Base-by-base conservation (phyloP, 2,329 filamentous ascomycete species). In the Fusarium mangiferae region DNA sequence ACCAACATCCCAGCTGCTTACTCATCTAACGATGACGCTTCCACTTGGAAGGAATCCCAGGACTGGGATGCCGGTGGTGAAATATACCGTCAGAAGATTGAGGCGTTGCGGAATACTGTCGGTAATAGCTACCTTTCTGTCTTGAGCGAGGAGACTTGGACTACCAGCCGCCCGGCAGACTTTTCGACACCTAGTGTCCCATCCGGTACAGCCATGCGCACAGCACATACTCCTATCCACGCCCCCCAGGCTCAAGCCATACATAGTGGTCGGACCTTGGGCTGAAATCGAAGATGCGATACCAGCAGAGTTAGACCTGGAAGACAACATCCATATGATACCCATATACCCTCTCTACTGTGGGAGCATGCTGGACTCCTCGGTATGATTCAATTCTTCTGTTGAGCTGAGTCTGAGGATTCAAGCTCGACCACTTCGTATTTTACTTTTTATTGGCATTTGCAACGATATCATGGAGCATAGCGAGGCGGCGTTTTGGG, bases 121-220 rank as follows among this genome's bases (percentile, higher is more conserved):
- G 95, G 95, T 38, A 94, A 91, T 77, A 93, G 91, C 42, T 99
- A 97, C 88, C 88, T 99, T 44, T 95, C 91, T 72, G 94, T 93
- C 20, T 86, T 98, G 57, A 93, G 93, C 68, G 95, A 98, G 78
- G 93, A 96, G 81, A 87, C 84, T 46, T 91, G 90, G 89, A 87
- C 48, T 38, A 52, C 76, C 22, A 77, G 68, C 20, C 72, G 63
- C 15, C 60, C 75, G n/a, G 24, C 77, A 54, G 77, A 78, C 38
- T 78, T 70, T 62, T 61, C 74, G 42, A 56, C 75, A 15, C 62
- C 76, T 45, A 69, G 60, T 56, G 72, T 81, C 38, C 62, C 79
- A 33, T 75, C 79, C 13, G 69, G 79, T 57, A 70, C 79, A 46
- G 72, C 76, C 35, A 76, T 83, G 24, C 76, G 78, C 54, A 75